Percentiles rank a stretch among this genome's conserved stretches.
phyloP scores from a whole-genome alignment of 768 basidiomycete genomes.

The Pisolithus sp. region DNA sequence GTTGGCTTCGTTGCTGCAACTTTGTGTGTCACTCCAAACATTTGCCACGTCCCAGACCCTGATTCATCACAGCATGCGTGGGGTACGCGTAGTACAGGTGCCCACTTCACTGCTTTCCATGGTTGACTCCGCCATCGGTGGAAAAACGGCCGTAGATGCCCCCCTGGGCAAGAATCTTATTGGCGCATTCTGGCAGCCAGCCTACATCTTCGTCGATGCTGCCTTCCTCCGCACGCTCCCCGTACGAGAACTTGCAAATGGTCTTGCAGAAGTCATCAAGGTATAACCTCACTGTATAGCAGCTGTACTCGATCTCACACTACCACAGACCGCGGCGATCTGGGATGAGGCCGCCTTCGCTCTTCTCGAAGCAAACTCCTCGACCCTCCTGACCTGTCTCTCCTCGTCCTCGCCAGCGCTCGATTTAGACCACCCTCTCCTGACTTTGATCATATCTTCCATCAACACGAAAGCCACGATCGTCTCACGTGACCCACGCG shows the following conservation, averaged over 20 bases:
- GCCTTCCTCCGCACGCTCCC: constrained; percentile 94
- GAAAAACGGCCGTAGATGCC: constrained; percentile 99
- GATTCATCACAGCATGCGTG: constrained; percentile 76
- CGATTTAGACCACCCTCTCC: constrained; percentile 75
- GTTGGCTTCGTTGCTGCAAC: constrained; percentile 96
- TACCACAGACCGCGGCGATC: constrained; percentile 90
- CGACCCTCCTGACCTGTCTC: constrained; percentile 83
- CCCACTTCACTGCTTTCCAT: constrained; percentile 95
- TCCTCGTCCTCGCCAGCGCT: constrained; percentile 56
- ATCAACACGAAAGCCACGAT: constrained; percentile 96
- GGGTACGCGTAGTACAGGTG: constrained; percentile 91
- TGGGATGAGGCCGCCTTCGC: constrained; percentile 91
- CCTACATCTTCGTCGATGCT: constrained; percentile 95
- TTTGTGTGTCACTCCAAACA: constrained; percentile 51
- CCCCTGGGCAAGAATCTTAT: constrained; percentile 98
- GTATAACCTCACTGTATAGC: constrained; percentile 34
- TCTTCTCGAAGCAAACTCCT: constrained; percentile 77
- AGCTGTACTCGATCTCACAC: background rate
- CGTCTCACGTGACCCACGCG: constrained; percentile 93
- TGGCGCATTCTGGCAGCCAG: constrained; percentile 97
- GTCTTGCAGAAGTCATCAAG: constrained; percentile 98
- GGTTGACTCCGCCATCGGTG: constrained; percentile 97
- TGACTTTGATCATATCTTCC: constrained; percentile 87
- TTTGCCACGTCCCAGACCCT: background rate
- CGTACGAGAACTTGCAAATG: constrained; percentile 90